Conservation (phyloP, 768 basidiomycete species). For the Leccinellum albellum region DNA sequence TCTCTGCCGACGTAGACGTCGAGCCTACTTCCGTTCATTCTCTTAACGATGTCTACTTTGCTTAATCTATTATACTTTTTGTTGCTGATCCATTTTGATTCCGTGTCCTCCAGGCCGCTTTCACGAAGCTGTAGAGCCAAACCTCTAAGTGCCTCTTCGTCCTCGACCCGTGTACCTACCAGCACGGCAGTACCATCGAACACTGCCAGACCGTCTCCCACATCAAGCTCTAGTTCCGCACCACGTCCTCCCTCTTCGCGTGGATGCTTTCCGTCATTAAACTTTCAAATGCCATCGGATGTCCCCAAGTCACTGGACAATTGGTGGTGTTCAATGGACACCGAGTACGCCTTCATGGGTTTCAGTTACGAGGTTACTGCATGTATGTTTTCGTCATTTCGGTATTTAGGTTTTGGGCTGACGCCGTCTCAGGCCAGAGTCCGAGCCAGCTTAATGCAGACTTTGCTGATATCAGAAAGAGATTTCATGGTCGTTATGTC, state of each 20-base stretch:
- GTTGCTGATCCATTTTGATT: constrained; percentile 4
- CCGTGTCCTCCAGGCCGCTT: constrained; percentile 13
- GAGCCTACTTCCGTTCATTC: neutral
- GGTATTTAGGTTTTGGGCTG: neutral
- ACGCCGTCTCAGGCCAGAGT: constrained; percentile 50
- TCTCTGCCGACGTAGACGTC: constrained; percentile 1
- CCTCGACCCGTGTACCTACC: neutral
- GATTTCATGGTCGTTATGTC: constrained; percentile 63
- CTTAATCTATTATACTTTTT: constrained; percentile 1
- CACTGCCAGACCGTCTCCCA: neutral
- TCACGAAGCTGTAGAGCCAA: constrained; percentile 8
- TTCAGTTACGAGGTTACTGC: constrained; percentile 72
- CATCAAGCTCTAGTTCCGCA: neutral
- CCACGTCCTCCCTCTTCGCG: neutral
- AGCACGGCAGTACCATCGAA: neutral
- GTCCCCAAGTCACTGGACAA: constrained; percentile 42
- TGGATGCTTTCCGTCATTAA: constrained; percentile 38
- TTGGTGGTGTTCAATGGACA: constrained; percentile 64
- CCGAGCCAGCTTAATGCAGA: constrained; percentile 45
- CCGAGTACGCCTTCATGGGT: constrained; percentile 74
- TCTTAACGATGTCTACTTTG: constrained; percentile 4
- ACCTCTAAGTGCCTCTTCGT: neutral
- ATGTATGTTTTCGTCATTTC: constrained; percentile 38
- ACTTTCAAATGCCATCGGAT: constrained; percentile 52
- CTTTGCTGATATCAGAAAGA: constrained; percentile 56